Conservation (phyloP, 495 filamentous ascomycete genomes). For the Trichoderma virens region DNA sequence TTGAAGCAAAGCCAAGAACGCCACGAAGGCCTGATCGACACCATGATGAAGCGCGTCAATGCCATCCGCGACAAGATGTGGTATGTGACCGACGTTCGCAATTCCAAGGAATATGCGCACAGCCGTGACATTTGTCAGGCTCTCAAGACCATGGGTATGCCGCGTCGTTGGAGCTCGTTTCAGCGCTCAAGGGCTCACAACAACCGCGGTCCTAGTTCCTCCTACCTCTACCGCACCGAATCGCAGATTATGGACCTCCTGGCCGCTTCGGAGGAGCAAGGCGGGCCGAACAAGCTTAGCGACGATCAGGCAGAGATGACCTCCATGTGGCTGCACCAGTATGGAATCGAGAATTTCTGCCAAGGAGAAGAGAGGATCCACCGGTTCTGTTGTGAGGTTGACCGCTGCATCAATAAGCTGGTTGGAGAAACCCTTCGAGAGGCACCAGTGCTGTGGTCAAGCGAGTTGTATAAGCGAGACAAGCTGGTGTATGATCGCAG, state of each 20-base stretch:
- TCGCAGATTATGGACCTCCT: constrained; percentile 82
- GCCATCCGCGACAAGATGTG: constrained; percentile 91
- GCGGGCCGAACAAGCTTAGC: constrained; percentile 88
- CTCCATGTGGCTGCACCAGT: constrained; percentile 72
- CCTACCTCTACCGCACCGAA: constrained; percentile 74
- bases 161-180: constrained; percentile 42
- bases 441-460: constrained; percentile 86
- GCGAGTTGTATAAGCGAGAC: constrained; percentile 77
- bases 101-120: constrained; percentile 84
- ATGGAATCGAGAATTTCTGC: constrained; percentile 87
- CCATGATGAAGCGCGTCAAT: constrained; percentile 59
- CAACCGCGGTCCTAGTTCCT: constrained; percentile 52
- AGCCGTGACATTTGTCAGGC: constrained; percentile 80
- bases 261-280: constrained; percentile 73
- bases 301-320: constrained; percentile 91
- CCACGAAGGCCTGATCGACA: constrained; percentile 55
- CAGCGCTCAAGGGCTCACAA: constrained; percentile 48
- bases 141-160: constrained; percentile 82
- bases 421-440: constrained; percentile 82
- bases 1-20: constrained; percentile 65
- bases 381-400: constrained; percentile 84
- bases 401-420: constrained; percentile 76
- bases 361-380: constrained; percentile 93
- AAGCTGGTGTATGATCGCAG: constrained; percentile 66
- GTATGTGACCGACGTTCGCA: constrained; percentile 94